Base-by-base conservation (phyloP, 1,284 basidiomycete genomes). In the Rhodotorula mucilaginosa region DNA sequence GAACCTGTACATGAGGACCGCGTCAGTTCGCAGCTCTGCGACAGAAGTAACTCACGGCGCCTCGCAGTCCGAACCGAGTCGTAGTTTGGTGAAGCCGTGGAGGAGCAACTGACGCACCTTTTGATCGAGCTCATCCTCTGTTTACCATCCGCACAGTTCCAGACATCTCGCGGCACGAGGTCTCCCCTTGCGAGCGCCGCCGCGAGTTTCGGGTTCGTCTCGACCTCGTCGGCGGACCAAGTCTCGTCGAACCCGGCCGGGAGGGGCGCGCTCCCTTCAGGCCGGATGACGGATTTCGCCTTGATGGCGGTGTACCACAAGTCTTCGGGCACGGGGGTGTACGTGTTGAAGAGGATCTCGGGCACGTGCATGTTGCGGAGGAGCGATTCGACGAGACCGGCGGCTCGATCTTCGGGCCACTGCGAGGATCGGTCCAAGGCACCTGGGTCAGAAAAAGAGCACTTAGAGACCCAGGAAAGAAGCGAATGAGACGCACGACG, bases 331-430 rank as follows among this genome's bases (percentile, higher is more conserved):
- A 7, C 47, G 46, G 65, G 65, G 18, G 39, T 44, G 29, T 64
- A 65, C 21, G 67, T 34, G 56, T 68, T 71, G 70, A 71, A 71
- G 18, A 68, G 66, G 19, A 71, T 39, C n/a, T 63, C 58, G 26
- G 70, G 70, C 19, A 71, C 54, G 59, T 68, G 65, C 52, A 65
- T 64, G 70, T 68, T 68, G 58, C 54, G 62, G 23, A 67, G 51
- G 47, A 71, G 51, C 5, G 70, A 71, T 7, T 57, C 47, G 52
- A 71, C 58, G 10, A 71, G 63, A 21, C 34, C 57, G 26, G 54
- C 44, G 13, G 54, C 46, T 16, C 48, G 23, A 0, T 23, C 21
- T 15, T 57, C 23, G 12, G 23, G 21, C 69, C 65, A 67, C 69
- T 67, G 48, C 10, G 34, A 2, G 26, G 12, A 12, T 44, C 39